Percentiles rank a stretch among this genome's conserved stretches.
phyloP scores from a whole-genome alignment of 306 rosid species.

The Quercus robur region DNA sequence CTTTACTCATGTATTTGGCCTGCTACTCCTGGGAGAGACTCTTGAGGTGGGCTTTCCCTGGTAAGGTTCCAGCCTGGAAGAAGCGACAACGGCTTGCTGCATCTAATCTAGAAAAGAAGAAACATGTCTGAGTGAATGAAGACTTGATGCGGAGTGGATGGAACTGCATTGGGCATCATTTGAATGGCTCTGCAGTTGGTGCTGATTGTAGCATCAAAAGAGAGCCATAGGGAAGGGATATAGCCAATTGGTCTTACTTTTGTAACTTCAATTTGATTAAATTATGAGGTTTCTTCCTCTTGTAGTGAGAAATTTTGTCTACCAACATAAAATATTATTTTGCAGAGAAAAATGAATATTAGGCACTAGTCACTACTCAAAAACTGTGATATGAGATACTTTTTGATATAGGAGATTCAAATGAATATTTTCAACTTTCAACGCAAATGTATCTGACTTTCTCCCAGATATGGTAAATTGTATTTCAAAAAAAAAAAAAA shows the following conservation, averaged over 20 bases:
- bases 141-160: neutral
- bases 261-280: neutral
- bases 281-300: neutral
- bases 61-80: constrained; percentile 88
- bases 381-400: neutral
- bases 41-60: constrained; percentile 88
- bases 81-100: constrained; percentile 70
- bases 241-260: neutral
- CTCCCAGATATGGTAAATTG: neutral
- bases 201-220: neutral
- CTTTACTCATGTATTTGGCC: constrained; percentile 68
- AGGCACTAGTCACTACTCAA: neutral
- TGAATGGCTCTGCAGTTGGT: constrained; percentile 15
- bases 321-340: neutral
- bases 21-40: constrained; percentile 94
- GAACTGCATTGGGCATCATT: constrained; percentile 13
- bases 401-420: neutral
- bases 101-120: constrained; percentile 66
- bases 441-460: neutral
- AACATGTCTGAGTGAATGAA: constrained; percentile 44
- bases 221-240: constrained; percentile 14
- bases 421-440: neutral
- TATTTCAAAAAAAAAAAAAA: neutral
- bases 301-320: neutral
- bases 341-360: neutral